phyloP scores from a whole-genome alignment of 371 early-diverging fungal species.

The Mucor lusitanicus region DNA sequence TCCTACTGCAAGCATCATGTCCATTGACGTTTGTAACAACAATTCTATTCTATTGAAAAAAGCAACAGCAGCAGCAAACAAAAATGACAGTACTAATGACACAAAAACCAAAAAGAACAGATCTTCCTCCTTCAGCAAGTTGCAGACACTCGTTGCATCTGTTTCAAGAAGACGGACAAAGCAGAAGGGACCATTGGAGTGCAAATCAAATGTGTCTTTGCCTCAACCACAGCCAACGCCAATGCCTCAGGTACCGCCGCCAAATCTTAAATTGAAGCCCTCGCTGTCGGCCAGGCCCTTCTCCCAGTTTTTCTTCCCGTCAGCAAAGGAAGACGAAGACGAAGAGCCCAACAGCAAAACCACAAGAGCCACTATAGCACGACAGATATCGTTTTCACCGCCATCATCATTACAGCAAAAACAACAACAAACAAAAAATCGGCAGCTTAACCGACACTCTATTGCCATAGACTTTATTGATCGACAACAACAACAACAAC shows the following conservation, averaged over 20 bases:
- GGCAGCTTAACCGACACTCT: constrained; percentile 4
- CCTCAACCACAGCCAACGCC: background rate
- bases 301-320: constrained; percentile 23
- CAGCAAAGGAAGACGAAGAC: constrained; percentile 3
- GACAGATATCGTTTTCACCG: background rate
- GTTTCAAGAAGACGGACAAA: constrained; percentile 12
- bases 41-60: constrained; percentile 7
- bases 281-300: constrained; percentile 17
- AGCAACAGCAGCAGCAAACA: background rate
- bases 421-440: constrained; percentile 12
- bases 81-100: constrained; percentile 1
- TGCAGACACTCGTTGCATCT: constrained; percentile 12
- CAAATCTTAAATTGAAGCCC: background rate
- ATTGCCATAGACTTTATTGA: constrained; percentile 11
- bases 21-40: constrained; percentile 5
- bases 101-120: constrained; percentile 5
- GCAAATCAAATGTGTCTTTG: background rate
- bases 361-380: background rate
- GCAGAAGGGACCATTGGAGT: background rate
- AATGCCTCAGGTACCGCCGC: background rate
- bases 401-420: background rate
- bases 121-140: constrained; percentile 11
- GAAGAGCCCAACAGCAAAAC: background rate
- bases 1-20: background rate
- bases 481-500: constrained; percentile 5